Conservation (phyloP, 768 basidiomycete species). For the Auricularia auricula-judae region DNA sequence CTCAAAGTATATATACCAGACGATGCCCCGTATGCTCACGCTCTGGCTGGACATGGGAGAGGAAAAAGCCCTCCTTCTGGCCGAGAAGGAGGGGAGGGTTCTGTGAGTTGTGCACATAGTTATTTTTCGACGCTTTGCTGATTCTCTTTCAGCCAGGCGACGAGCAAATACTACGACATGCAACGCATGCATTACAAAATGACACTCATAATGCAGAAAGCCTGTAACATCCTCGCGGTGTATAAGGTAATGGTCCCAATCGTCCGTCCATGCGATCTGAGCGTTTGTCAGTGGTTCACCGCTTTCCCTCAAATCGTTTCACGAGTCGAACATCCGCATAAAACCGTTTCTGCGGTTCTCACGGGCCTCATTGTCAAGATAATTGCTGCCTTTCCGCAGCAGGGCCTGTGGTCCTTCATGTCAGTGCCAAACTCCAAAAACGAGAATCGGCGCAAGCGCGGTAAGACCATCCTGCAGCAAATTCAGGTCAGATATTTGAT, state of each 20-base stretch:
- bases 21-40: conserved; percentile 85
- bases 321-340: conserved; percentile 68
- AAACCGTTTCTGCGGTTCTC: conserved; percentile 48
- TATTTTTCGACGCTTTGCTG: background rate
- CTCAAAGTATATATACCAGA: conserved; percentile 94
- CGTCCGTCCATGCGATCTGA: conserved; percentile 1
- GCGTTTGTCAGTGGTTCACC: conserved; percentile 67
- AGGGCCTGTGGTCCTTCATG: conserved; percentile 87
- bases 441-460: conserved; percentile 44
- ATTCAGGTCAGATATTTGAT: conserved; percentile 34
- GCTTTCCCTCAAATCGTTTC: conserved; percentile 97
- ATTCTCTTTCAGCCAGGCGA: too few species aligned
- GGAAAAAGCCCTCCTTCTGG: conserved; percentile 16
- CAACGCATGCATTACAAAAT: conserved; percentile 41
- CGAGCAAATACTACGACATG: conserved; percentile 4
- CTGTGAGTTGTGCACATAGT: background rate
- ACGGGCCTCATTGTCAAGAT: conserved; percentile 58
- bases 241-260: conserved; percentile 55
- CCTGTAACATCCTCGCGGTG: conserved; percentile 51
- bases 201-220: conserved; percentile 41
- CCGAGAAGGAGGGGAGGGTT: background rate
- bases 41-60: conserved; percentile 94
- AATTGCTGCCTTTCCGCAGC: conserved; percentile 75
- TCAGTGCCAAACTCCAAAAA: conserved; percentile 82
- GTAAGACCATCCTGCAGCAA: conserved; percentile 42